phyloP scores from a whole-genome alignment of 495 filamentous ascomycete genomes.

The Penicillium ochrochloron region DNA sequence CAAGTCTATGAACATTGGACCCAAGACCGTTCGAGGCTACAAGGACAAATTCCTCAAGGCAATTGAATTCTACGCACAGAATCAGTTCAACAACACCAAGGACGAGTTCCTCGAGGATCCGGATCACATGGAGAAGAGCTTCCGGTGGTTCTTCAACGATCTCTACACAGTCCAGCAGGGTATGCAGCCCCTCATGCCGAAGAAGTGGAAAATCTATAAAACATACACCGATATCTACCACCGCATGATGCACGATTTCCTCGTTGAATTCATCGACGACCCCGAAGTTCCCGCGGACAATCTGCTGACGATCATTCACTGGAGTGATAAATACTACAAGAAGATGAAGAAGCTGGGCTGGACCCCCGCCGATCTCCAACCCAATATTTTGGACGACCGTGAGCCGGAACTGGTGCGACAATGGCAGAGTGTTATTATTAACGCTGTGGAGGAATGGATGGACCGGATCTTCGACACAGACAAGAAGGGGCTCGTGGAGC shows the following conservation, averaged over 20 bases:
- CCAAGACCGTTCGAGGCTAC: slow-evolving; percentile 91
- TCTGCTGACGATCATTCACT: slow-evolving; percentile 88
- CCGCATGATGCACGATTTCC: slow-evolving; percentile 89
- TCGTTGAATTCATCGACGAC: slow-evolving; percentile 80
- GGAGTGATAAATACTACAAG: slow-evolving; percentile 92
- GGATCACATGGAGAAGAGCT: slow-evolving; percentile 77
- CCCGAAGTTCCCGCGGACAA: slow-evolving; percentile 75
- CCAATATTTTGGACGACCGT: slow-evolving; percentile 85
- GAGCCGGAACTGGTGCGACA: slow-evolving; percentile 88
- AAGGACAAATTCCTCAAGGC: slow-evolving; percentile 91
- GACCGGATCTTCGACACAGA: slow-evolving; percentile 84
- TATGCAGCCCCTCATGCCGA: slow-evolving; percentile 87
- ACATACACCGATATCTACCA: slow-evolving; percentile 92
- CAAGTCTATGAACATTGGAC: slow-evolving; percentile 90
- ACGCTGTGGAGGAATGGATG: slow-evolving; percentile 97
- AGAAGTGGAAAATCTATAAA: slow-evolving; percentile 95
- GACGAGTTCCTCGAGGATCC: slow-evolving; percentile 82
- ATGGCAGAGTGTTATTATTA: slow-evolving; percentile 92
- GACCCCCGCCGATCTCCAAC: slow-evolving; percentile 69
- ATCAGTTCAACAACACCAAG: slow-evolving; percentile 73
- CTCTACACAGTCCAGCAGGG: slow-evolving; percentile 88
- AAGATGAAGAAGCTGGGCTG: slow-evolving; percentile 93
- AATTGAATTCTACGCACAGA: slow-evolving; percentile 72
- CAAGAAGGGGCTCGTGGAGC: slow-evolving; percentile 73
- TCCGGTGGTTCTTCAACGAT: slow-evolving; percentile 98